Conservation (phyloP, 1,284 basidiomycete genomes). For the Cryptococcus sp. region DNA sequence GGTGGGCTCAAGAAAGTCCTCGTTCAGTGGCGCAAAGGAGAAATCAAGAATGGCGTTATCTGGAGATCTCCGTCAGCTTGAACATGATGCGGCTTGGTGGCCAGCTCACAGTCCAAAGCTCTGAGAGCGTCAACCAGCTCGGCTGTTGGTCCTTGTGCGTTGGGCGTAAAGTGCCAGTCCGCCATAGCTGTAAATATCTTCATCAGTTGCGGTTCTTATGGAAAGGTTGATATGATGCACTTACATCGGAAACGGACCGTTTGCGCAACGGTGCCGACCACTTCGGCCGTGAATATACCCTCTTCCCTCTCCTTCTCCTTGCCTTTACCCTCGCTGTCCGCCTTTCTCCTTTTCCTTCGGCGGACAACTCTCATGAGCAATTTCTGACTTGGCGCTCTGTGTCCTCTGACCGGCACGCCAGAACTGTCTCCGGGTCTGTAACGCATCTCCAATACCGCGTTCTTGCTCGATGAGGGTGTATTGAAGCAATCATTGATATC, state of each 20-base stretch:
- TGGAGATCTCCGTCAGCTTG: slow-evolving; percentile 43
- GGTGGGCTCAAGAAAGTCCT: slow-evolving; percentile 21
- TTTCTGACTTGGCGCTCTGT: slow-evolving; percentile 72
- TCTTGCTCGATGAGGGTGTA: slow-evolving; percentile 33
- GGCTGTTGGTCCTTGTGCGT: slow-evolving; percentile 67
- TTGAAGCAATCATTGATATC: slow-evolving; percentile 72
- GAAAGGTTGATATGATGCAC: slow-evolving; percentile 34
- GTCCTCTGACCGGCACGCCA: slow-evolving; percentile 77
- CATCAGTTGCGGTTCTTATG: background rate
- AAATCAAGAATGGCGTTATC: slow-evolving; percentile 73
- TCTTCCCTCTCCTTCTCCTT: slow-evolving; percentile 22
- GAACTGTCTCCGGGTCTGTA: slow-evolving; percentile 72
- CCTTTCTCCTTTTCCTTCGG: slow-evolving; percentile 53
- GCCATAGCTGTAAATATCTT: slow-evolving; percentile 68
- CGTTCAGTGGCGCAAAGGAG: slow-evolving; percentile 51
- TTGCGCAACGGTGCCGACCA: slow-evolving; percentile 73
- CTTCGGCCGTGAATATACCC: slow-evolving; percentile 77
- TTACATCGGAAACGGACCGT: slow-evolving; percentile 86
- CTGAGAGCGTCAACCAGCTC: slow-evolving; percentile 71
- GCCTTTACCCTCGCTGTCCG: slow-evolving; percentile 10
- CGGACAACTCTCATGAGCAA: slow-evolving; percentile 73
- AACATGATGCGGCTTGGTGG: background rate
- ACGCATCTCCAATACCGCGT: slow-evolving; percentile 70
- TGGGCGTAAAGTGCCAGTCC: slow-evolving; percentile 83
- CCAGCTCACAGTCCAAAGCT: slow-evolving; percentile 68